Evolutionary conservation across 2,329 filamentous ascomycete species (phyloP).

Genomic region (Scedosporium apiospermum): DNA sequence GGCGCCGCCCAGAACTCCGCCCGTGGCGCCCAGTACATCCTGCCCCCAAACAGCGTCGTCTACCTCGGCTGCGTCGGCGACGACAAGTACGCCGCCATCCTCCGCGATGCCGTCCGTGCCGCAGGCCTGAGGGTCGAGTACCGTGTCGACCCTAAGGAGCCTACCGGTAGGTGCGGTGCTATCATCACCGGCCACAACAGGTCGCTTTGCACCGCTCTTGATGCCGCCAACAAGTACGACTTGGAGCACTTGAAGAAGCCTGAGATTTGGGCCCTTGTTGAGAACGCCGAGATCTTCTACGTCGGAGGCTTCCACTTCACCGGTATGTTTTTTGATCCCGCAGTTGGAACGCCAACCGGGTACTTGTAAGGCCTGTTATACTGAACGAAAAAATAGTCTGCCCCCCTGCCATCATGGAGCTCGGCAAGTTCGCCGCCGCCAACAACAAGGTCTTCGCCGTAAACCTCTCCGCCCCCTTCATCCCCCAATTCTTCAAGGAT

Average conservation of each 20-base stretch:
- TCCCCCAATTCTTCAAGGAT: slow-evolving; percentile 96
- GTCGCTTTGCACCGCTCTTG: slow-evolving; percentile 89
- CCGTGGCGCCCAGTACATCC: slow-evolving; percentile 91
- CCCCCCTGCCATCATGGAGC: slow-evolving; percentile 78
- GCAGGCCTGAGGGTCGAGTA: slow-evolving; percentile 92
- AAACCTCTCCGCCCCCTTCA: slow-evolving; percentile 91
- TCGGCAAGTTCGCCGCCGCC: slow-evolving; percentile 80
- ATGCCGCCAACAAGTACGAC: slow-evolving; percentile 95
- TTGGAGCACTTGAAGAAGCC: slow-evolving; percentile 85
- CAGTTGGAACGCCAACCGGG: neutral
- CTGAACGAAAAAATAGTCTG: no score
- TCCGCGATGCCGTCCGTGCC: slow-evolving; percentile 75
- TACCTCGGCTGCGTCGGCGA: slow-evolving; percentile 91
- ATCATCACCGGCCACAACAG: slow-evolving; percentile 96
- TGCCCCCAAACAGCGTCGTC: slow-evolving; percentile 78
- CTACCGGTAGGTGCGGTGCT: slow-evolving; percentile 90
- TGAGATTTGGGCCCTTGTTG: slow-evolving; percentile 83
- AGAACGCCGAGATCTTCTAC: slow-evolving; percentile 83
- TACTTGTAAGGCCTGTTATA: no score
- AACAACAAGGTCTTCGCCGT: slow-evolving; percentile 90
- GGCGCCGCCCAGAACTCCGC: slow-evolving; percentile 97
- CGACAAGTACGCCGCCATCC: slow-evolving; percentile 89
- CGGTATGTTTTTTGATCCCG: slow-evolving; percentile 21
- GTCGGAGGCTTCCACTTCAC: slow-evolving; percentile 97
- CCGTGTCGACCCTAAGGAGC: slow-evolving; percentile 72